A percentile compares a stretch with the other conserved stretches of the same genome.
Evolutionary conservation across 2,329 filamentous ascomycete species (phyloP).

Genomic region (Venturia oleaginea): DNA sequence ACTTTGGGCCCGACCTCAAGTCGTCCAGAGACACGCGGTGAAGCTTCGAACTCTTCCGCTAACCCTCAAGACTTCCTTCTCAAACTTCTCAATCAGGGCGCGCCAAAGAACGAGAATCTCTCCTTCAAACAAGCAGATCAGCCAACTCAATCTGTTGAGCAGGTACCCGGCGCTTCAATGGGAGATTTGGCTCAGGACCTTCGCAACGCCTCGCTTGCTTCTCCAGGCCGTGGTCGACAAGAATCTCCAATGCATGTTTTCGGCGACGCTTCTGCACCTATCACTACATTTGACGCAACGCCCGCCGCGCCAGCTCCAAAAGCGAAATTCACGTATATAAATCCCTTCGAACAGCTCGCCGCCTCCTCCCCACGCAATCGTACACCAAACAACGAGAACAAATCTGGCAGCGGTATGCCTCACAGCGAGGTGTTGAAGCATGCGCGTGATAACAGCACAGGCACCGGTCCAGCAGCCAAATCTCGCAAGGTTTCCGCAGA

Average conservation of each 20-base stretch:
- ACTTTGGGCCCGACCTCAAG: constrained; percentile 25
- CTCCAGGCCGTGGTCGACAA: constrained; percentile 22
- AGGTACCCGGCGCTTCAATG: constrained; percentile 26
- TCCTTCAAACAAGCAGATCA: not conserved
- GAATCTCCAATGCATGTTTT: constrained; percentile 27
- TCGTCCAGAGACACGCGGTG: constrained; percentile 19
- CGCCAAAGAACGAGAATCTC: constrained; percentile 16
- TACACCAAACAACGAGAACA: constrained; percentile 31
- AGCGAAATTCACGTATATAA: constrained; percentile 56
- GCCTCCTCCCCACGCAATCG: constrained; percentile 55
- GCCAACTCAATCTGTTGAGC: not conserved
- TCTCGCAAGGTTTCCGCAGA: constrained; percentile 25
- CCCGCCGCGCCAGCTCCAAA: constrained; percentile 25
- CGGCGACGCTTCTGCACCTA: constrained; percentile 17
- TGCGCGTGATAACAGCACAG: constrained; percentile 26
- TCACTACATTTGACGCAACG: constrained; percentile 21
- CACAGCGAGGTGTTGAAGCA: constrained; percentile 40
- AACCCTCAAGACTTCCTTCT: constrained; percentile 81
- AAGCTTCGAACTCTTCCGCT: constrained; percentile 29
- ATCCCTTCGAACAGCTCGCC: constrained; percentile 59
- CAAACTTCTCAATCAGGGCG: constrained; percentile 73
- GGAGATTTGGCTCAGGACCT: constrained; percentile 37
- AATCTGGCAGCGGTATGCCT: constrained; percentile 29
- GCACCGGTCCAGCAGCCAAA: constrained; percentile 24
- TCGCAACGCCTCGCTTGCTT: constrained; percentile 33